Base-by-base conservation (phyloP, 1,284 basidiomycete genomes). In the Bondarzewia mesenterica region DNA sequence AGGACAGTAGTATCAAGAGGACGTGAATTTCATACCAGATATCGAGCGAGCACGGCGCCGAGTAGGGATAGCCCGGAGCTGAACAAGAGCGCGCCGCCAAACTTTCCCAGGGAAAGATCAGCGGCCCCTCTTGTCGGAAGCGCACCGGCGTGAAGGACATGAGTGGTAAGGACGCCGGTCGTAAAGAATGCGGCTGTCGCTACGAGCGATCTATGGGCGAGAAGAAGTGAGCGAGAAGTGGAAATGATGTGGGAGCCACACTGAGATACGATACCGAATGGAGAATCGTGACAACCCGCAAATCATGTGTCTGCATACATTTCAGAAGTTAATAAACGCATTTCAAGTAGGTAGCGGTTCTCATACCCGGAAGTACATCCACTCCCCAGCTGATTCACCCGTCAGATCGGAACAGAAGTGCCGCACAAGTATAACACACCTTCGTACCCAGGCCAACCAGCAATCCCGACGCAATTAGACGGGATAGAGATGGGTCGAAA, bases 261-360 rank as follows among this genome's bases (percentile, higher is more conserved):
- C 32, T 35, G 32, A 35, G 38, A 40, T 12, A 14, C 4, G 26
- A 55, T 55, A 80, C 70, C 82, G 72, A 29, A 64, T 53, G 18
- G 82, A 85, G 46, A 83, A 68, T 25, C 79, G 73, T 18, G 82
- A 79, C 22, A 83, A 56, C 29, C 84, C 84, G 53, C 74, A 77
- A 44, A 87, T 71, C 73, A 87, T 82, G 65, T 87, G 84, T 43
- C 83, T 84, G 54, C 51, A 32, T 21, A 21, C 37, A 26, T 44
- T 27, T n/a, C n/a, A n/a, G n/a, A n/a, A n/a, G 23, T 38, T 16
- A 25, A 20, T 29, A 36, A n/a, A 21, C 5, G 5, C 7, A 18
- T 25, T 16, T 22, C 36, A 7, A 20, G n/a, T n/a, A 49, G 37
- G 20, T 38, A 23, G 48, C 38, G 47, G 50, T 48, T n/a, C n/a